Conservation (phyloP, 2,329 filamentous ascomycete species). For the Exophiala sp. region DNA sequence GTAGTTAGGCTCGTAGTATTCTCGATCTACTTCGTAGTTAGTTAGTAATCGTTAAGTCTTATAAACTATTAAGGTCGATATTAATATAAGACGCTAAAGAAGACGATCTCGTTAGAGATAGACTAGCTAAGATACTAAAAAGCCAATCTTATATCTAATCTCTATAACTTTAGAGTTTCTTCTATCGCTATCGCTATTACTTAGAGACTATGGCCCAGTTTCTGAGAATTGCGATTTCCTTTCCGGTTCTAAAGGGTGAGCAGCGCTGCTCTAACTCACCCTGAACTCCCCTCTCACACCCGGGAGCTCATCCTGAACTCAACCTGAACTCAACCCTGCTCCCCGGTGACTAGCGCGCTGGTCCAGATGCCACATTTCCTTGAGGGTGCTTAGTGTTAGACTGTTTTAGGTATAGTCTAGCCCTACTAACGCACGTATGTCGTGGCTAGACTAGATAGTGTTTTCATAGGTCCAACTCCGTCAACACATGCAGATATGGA, state of each 20-base stretch:
- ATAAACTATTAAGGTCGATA: no score
- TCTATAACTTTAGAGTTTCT: no score
- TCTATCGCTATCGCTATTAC: no score
- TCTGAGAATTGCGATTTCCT: neutral
- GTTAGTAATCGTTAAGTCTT: neutral
- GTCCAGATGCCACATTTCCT: neutral
- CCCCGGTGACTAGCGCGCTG: neutral
- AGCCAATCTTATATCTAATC: no score
- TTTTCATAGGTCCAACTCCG: neutral
- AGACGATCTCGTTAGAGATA: no score
- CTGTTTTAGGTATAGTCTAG: constrained; percentile 1
- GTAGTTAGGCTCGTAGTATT: neutral
- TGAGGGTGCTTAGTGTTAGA: neutral
- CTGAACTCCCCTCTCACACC: neutral
- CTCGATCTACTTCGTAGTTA: neutral
- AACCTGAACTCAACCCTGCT: neutral
- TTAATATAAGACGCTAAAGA: no score
- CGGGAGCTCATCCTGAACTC: neutral
- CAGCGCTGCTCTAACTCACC: neutral
- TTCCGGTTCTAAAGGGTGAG: neutral
- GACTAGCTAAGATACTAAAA: no score
- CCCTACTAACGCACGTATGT: neutral
- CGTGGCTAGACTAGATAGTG: neutral
- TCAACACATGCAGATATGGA: neutral
- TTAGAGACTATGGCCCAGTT: neutral